Evolutionary conservation across 2,329 filamentous ascomycete species (phyloP), one percentile per base, ranked within the genome.

Genomic region (Chlorencoelia australis): DNA sequence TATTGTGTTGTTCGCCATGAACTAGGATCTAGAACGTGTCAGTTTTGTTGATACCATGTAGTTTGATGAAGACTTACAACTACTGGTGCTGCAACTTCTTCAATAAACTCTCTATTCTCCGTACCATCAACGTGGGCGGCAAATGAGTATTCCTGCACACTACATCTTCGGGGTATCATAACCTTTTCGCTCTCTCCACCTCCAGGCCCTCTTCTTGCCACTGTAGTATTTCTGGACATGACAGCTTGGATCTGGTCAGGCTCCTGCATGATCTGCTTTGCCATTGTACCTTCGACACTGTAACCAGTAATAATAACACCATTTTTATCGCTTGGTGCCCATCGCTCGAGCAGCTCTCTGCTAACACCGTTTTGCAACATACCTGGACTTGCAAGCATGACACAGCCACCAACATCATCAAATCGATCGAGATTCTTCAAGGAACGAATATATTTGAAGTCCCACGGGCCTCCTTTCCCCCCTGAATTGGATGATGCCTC

Each of bases 271-370:
- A 98, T 84, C 51, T 91, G 79, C 60, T 94, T 89, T 3, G 87
- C 91, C 89, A 98, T 96, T 1, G 91, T 98, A 5, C 91, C 91
- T 61, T 98, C 91, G 6, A 98, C 89, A 43, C 87, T 95, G 64
- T 98, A 98, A 56, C 91, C 91, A 0, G 91, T 98, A 59, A 98
- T 94, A 50, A 98, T 83, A 28, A 98, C 86, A n/a, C 89, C 91
- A 54, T 98, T 98, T 59, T 91, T 88, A 45, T 91, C 82, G 60
- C 85, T 94, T 0, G 91, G 91, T 1, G 89, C 89, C 91, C 91
- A 98, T 51, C 89, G 68, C 64, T 98, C 91, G 4, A 98, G 71
- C 7, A 98, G 67, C 57, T 95, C 86, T 57, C 91, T 73, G 52
- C 87, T 94, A 13, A 94, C 89, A 33, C 91, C 91, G 39, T 89